Evolutionary conservation across 75 land plant genomes (phyloP).

Genomic region (Isoetes taiwanensis): DNA sequence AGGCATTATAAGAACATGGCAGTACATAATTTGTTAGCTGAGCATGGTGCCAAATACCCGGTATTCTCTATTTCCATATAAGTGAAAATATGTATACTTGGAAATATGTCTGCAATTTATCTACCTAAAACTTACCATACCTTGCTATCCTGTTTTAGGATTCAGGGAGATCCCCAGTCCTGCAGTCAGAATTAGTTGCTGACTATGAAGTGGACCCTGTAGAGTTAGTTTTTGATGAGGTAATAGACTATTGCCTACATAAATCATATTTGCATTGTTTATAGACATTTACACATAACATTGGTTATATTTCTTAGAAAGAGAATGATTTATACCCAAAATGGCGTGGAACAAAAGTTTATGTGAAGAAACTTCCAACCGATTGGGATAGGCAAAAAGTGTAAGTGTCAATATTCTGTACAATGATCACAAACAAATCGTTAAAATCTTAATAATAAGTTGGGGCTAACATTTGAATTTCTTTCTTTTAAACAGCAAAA

Average conservation of each 20-base stretch:
- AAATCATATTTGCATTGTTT: no score
- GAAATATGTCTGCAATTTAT: constrained; percentile 8
- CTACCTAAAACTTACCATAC: background rate
- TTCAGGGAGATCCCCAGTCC: background rate
- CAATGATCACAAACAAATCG: background rate
- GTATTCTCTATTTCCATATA: constrained; percentile 20
- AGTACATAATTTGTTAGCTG: constrained; percentile 60
- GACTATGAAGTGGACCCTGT: constrained; percentile 74
- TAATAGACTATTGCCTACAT: no score
- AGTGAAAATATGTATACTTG: background rate
- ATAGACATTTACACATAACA: no score
- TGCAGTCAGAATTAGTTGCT: constrained; percentile 25
- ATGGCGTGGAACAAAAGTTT: constrained; percentile 95
- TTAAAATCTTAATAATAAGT: background rate
- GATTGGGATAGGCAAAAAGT: background rate
- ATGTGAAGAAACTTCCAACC: constrained; percentile 30
- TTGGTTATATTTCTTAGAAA: no score
- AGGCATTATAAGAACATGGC: constrained; percentile 56
- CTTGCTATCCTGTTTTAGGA: background rate
- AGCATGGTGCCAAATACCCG: constrained; percentile 45
- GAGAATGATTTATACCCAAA: no score
- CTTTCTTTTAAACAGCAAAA: constrained; percentile 43
- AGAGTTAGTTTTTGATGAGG: constrained; percentile 52
- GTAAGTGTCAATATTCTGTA: background rate
- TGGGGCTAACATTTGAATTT: background rate